Conservation (phyloP, 2,329 filamentous ascomycete species). For the Acarospora socialis region DNA sequence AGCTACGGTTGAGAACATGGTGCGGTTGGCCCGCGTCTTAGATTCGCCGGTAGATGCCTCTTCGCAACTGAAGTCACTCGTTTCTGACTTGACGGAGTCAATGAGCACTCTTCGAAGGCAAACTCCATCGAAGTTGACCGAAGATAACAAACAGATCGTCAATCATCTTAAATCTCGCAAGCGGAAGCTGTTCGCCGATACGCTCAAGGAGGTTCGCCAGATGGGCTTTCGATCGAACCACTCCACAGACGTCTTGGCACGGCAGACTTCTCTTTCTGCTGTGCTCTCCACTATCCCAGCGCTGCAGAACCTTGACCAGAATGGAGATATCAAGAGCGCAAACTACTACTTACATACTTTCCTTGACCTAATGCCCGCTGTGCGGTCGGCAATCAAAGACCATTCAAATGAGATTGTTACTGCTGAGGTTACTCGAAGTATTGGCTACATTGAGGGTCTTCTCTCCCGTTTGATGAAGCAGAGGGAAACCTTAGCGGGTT, state of each 20-base stretch:
- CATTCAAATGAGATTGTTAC: constrained; percentile 76
- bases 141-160: constrained; percentile 71
- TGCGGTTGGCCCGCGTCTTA: constrained; percentile 42
- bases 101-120: constrained; percentile 66
- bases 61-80: constrained; percentile 50
- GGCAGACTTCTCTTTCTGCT: constrained; percentile 55
- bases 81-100: constrained; percentile 51
- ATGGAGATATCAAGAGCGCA: constrained; percentile 28
- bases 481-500: constrained; percentile 34
- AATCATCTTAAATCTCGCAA: constrained; percentile 88
- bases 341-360: constrained; percentile 69
- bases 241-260: constrained; percentile 54
- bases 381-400: constrained; percentile 52
- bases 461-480: constrained; percentile 42
- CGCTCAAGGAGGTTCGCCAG: constrained; percentile 62
- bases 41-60: constrained; percentile 41
- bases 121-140: constrained; percentile 65
- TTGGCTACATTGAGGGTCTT: constrained; percentile 63
- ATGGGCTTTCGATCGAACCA: constrained; percentile 88
- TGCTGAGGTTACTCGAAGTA: constrained; percentile 63
- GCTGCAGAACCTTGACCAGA: constrained; percentile 24
- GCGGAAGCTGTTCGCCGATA: constrained; percentile 78
- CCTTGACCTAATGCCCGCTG: constrained; percentile 55
- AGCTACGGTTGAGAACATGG: constrained; percentile 62
- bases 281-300: constrained; percentile 48